Evolutionary conservation across 2,329 filamentous ascomycete genomes (phyloP), one percentile per base, ranked within the genome.

Genomic region (Aspergillus viridinutans): DNA sequence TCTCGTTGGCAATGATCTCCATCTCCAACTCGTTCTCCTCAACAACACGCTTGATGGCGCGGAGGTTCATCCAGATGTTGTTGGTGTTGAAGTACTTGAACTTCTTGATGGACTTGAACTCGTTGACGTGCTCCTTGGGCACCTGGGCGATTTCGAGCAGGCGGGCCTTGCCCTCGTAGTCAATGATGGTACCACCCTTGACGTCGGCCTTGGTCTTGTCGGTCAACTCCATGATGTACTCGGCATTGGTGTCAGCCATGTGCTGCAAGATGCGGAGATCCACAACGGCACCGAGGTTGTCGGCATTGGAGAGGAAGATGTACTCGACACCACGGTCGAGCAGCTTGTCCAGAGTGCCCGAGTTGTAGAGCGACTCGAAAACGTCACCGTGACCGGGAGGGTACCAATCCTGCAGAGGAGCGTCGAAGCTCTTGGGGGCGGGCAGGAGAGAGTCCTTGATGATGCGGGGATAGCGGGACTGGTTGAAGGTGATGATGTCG

Each of bases 31-130:
- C 93, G 76, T 96, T 91, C 78, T 95, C 92, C 85, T 97, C 94
- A 7, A 99, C 94, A 54, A 99, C 92, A 60, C 94, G 92, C 89
- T 97, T 97, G 80, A 99, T 90, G 67, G 94, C 94, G 75, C 90
- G 88, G 69, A 97, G 85, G 82, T 96, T 96, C 84, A 99, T 90
- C 94, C 94, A 99, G 80, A 99, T 97, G 86, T 99, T 99, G 90
- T 99, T 99, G 79, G 94, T 99, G 87, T 99, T 99, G 89, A 99
- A 99, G 87, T 99, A 99, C 85, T 96, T 97, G 89, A 99, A 99
- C 85, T 99, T 99, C 89, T 99, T 99, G 85, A 99, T 99, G 50
- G 92, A 97, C 88, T 99, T 99, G 90, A 99, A 99, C 82, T 99
- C 94, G 81, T 99, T 97, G 76, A 94, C 90, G 80, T 99, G 94